Conservation (phyloP, 495 filamentous ascomycete genomes). For the Talaromyces proteolyticus region DNA sequence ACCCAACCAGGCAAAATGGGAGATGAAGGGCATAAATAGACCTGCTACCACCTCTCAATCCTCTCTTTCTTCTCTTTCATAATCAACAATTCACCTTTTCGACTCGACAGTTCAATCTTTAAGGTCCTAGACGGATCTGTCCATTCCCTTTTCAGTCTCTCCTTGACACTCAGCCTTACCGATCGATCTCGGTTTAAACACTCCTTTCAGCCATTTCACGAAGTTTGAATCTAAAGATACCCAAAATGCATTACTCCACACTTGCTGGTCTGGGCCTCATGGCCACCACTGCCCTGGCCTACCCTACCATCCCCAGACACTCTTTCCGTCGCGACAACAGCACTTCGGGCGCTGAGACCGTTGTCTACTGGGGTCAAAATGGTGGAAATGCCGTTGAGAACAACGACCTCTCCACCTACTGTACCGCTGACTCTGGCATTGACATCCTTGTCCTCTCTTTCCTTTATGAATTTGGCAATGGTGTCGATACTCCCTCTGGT, state of each 20-base stretch:
- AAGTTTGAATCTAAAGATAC: background rate
- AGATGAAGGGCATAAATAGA: background rate
- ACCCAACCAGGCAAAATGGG: background rate
- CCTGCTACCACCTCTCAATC: background rate
- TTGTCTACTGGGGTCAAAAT: slow-evolving; percentile 43
- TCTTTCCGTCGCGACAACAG: background rate
- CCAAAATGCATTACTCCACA: slow-evolving; percentile 44
- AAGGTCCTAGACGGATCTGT: slow-evolving; percentile 6
- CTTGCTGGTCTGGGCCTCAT: slow-evolving; percentile 55
- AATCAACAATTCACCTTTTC: background rate
- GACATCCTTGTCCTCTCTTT: slow-evolving; percentile 50
- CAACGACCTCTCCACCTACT: slow-evolving; percentile 36
- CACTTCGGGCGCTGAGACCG: slow-evolving; percentile 20
- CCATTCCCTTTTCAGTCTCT: slow-evolving; percentile 3
- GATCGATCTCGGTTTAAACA: slow-evolving; percentile 2
- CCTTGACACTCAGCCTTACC: background rate
- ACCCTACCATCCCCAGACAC: slow-evolving; percentile 25
- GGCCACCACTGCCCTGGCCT: slow-evolving; percentile 31
- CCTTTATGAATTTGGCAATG: slow-evolving; percentile 31
- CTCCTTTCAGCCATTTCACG: background rate
- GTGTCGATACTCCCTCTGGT: slow-evolving; percentile 19
- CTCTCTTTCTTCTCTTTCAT: background rate
- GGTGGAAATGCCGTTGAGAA: slow-evolving; percentile 32
- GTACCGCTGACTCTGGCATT: slow-evolving; percentile 27
- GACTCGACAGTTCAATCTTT: background rate